Evolutionary conservation across 495 filamentous ascomycete species (phyloP), one percentile per base, ranked within the genome.

Genomic region (Daldinia bambusicola): DNA sequence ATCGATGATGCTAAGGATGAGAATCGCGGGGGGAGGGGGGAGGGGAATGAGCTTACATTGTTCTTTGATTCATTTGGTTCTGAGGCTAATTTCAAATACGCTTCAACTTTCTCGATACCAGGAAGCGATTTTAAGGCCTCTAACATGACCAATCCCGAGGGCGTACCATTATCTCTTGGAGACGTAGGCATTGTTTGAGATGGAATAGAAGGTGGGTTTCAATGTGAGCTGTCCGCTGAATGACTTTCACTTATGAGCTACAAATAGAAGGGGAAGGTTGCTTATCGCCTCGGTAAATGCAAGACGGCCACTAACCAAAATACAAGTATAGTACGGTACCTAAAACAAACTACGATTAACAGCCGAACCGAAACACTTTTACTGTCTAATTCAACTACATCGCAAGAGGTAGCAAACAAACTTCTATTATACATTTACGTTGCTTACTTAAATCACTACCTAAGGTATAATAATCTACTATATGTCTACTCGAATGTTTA

Each of bases 91-190:
- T 62, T 57, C 4, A 76, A 51, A 53, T 38, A 72, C 0, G 63
- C 69, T 38, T 76, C 69, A 26, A 66, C 55, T 36, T 58, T 70
- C 22, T 70, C 40, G 36, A 68, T 69, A 9, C 62, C 60, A 34
- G 72, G 31, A 13, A 66, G 36, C 8, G 53, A 13, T 13, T 68
- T 38, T 16, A 58, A 9, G 2, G 13, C 22, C 9, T 69, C 55
- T 13, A 66, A 13, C 12, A 48, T 18, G 10, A 8, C 31, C 7
- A 41, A 2, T 5, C 26, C 43, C 7, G 6, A 4, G 2, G 56
- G 26, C 8, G n/a, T 5, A 13, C 20, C 53, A 16, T 48, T 50
- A 13, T 22, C 22, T 2, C 48, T 61, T 32, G 57, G 7, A 34
- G 55, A 20, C 9, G 4, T 26, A 13, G 69, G 22, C 69, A 67